A percentile compares a stretch with the other conserved stretches of the same genome.
These are phyloP conservation scores for Paulownia fortunei DNA, from an alignment of 257 asterid species.

Conservation along the genomic window DNA sequence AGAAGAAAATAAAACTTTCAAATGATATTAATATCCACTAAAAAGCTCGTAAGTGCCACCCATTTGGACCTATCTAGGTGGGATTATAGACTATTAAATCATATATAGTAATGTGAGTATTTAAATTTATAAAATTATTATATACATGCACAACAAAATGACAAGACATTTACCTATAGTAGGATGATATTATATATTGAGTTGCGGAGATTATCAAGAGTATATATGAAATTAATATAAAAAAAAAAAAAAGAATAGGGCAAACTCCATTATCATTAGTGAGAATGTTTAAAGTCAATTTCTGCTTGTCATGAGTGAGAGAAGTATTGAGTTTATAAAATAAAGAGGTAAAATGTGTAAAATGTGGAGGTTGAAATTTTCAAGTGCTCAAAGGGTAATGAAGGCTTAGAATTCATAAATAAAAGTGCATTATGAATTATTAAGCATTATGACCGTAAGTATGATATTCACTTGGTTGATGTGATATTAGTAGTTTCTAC, in stretches of 20 bases:
- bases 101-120: too few relatives aligned
- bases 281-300: constrained; percentile 18
- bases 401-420: neutral
- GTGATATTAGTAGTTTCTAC: constrained; percentile 12
- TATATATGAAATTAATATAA: neutral
- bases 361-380: too few relatives aligned
- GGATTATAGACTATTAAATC: too few relatives aligned
- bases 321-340: neutral
- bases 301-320: neutral
- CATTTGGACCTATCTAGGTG: too few relatives aligned
- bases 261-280: constrained; percentile 22
- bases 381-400: too few relatives aligned
- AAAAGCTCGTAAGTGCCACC: too few relatives aligned
- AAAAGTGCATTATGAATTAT: neutral
- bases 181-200: too few relatives aligned
- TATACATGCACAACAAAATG: too few relatives aligned
- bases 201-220: neutral
- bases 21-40: too few relatives aligned
- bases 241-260: neutral
- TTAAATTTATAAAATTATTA: too few relatives aligned
- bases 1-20: too few relatives aligned
- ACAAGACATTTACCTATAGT: too few relatives aligned
- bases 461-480: constrained; percentile 6
- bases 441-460: constrained; percentile 27
- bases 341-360: neutral